Percentiles rank a stretch among this genome's conserved stretches.
Conservation (phyloP, 2,329 filamentous ascomycete genomes). For the Septoria petroselini region DNA sequence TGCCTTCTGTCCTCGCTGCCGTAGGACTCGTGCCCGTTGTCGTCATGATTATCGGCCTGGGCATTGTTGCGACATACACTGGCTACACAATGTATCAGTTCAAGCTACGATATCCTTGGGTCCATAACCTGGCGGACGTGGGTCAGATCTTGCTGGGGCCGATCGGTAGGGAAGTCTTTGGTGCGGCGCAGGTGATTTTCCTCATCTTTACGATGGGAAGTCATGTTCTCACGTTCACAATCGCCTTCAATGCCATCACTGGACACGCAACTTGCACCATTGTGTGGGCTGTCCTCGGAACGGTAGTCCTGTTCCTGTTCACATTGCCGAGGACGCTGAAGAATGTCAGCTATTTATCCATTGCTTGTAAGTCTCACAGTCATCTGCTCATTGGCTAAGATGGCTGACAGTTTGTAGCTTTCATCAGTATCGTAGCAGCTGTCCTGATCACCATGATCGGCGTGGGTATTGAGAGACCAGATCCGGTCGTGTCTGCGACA, state of each 20-base stretch:
- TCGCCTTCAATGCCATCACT: slow-evolving; percentile 65
- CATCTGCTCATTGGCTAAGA: neutral
- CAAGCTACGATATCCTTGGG: slow-evolving; percentile 53
- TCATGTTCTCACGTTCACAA: slow-evolving; percentile 67
- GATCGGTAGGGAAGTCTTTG: slow-evolving; percentile 62
- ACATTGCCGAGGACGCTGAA: slow-evolving; percentile 62
- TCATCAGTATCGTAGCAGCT: slow-evolving; percentile 53
- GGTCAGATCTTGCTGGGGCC: slow-evolving; percentile 60
- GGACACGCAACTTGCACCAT: slow-evolving; percentile 62
- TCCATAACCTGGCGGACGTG: slow-evolving; percentile 63
- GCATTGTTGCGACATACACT: slow-evolving; percentile 58
- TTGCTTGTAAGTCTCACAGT: slow-evolving; percentile 48
- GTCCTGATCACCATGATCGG: slow-evolving; percentile 66
- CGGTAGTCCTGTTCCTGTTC: slow-evolving; percentile 57
- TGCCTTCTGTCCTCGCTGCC: slow-evolving; percentile 53
- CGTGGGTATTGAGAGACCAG: slow-evolving; percentile 54
- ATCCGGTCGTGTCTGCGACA: slow-evolving; percentile 41
- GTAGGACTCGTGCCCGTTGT: slow-evolving; percentile 55
- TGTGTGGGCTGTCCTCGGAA: slow-evolving; percentile 60
- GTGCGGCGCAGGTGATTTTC: slow-evolving; percentile 61
- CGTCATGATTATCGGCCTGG: slow-evolving; percentile 54
- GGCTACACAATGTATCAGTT: slow-evolving; percentile 61
- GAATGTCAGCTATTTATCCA: slow-evolving; percentile 61
- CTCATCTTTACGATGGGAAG: slow-evolving; percentile 67
- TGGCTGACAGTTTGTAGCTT: slow-evolving; percentile 39